These are phyloP conservation scores for Micractinium conductrix DNA, from an alignment of 139 green algal species.

Conservation along the genomic window DNA sequence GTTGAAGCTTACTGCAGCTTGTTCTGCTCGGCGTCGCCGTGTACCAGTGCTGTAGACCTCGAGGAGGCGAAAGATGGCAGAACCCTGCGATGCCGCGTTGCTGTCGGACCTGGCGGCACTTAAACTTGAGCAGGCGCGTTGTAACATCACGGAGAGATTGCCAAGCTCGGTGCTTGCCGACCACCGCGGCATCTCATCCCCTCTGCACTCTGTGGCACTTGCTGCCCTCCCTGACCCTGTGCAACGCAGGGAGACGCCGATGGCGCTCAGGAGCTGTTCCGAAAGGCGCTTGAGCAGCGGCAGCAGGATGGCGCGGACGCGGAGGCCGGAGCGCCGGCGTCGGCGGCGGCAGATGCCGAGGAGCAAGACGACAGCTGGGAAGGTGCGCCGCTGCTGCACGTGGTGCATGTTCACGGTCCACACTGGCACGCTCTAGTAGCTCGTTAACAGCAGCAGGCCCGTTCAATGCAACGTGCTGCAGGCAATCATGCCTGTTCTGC, in stretches of 20 bases:
- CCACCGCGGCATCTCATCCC: no score
- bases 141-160: no score
- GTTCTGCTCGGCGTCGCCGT: no score
- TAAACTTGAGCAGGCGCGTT: background rate
- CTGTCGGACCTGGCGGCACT: constrained; percentile 6
- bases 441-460: no score
- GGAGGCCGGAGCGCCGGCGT: background rate
- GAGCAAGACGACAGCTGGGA: constrained; percentile 31
- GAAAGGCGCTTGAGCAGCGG: background rate
- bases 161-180: no score
- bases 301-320: constrained; percentile 1
- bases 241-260: constrained; percentile 16
- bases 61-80: no score
- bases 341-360: background rate
- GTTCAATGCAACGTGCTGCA: background rate
- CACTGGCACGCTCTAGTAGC: no score
- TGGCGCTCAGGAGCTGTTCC: constrained; percentile 2
- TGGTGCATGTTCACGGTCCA: no score
- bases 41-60: no score
- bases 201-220: no score
- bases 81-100: background rate
- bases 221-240: background rate
- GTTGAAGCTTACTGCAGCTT: no score
- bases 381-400: background rate
- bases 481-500: background rate